Evolutionary conservation across 495 filamentous ascomycete genomes (phyloP), one percentile per base, ranked within the genome.

Genomic region (Tuber magnatum): DNA sequence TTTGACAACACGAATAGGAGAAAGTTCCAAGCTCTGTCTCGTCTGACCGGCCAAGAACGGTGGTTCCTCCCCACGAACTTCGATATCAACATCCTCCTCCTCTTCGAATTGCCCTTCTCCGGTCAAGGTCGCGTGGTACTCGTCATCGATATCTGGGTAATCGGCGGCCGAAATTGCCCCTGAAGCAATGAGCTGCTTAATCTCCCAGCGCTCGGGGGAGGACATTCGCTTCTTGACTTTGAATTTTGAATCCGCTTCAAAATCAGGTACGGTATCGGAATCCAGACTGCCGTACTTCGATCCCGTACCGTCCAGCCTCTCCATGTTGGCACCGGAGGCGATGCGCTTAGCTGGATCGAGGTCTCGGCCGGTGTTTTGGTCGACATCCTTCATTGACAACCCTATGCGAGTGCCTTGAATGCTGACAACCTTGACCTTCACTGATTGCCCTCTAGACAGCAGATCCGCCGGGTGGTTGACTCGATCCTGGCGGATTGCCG

Each of bases 71-170:
- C 97, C 96, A 80, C 90, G 88, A 69, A 99, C 92, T 83, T 99
- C 95, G 77, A 99, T 99, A 83, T 99, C 95, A 14, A 98, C 88
- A 83, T 99, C 95, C 84, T 97, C 93, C 85, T 99, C 95, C 76
- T 97, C 89, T 82, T 97, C 94, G 83, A 97, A 93, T 32, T 91
- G 89, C 20, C 92, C 93, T 79, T 95, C 92, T 3, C 94, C 95
- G 69, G 90, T 91, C 28, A 97, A 84, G 0, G 93, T 93, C 24
- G 92, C 91, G 75, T 97, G 89, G 84, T 97, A 97, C 71, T 98
- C 94, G 77, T 97, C 93, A 78, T 99, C 93, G 14, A 97, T 88
- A 75, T 98, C 94, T 0, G 96, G 96, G 81, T 97, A 97, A 75
- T 97, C 96, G 4, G 90, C 89, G 0, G 93, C 93, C 77, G 94